These are phyloP conservation scores for Castanea crenata DNA, from an alignment of 306 rosid species.

Conservation along the genomic window DNA sequence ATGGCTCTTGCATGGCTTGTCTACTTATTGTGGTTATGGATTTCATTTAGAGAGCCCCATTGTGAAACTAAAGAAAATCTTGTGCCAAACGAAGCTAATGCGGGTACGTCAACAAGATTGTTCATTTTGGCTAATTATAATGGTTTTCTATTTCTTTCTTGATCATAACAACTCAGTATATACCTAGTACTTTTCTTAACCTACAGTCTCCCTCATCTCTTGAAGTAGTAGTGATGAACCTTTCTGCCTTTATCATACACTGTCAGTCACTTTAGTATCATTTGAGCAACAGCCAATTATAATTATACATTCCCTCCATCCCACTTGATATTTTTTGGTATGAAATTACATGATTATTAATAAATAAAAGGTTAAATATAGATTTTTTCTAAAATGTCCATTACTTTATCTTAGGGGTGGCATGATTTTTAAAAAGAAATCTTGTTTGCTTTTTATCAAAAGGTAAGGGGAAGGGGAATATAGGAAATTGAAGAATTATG, in stretches of 20 bases:
- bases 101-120: slow-evolving; percentile 27
- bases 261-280: neutral
- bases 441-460: too few relatives aligned
- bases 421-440: too few relatives aligned
- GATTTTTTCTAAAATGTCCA: too few relatives aligned
- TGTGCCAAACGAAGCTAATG: slow-evolving; percentile 12
- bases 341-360: too few relatives aligned
- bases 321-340: too few relatives aligned
- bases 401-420: too few relatives aligned
- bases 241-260: neutral
- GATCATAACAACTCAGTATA: neutral
- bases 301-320: neutral
- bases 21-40: slow-evolving; percentile 39
- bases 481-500: too few relatives aligned
- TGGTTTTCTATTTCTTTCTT: neutral
- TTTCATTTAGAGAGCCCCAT: slow-evolving; percentile 44
- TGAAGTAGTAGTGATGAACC: neutral
- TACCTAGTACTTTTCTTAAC: neutral
- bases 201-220: neutral
- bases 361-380: too few relatives aligned
- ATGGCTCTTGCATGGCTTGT: slow-evolving; percentile 54
- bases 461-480: too few relatives aligned
- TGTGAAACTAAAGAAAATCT: slow-evolving; percentile 5
- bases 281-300: neutral
- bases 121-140: neutral